Percentiles rank a stretch among this genome's conserved stretches.
Evolutionary conservation across 2,329 filamentous ascomycete genomes (phyloP).

Genomic region (Knoxdaviesia proteae): DNA sequence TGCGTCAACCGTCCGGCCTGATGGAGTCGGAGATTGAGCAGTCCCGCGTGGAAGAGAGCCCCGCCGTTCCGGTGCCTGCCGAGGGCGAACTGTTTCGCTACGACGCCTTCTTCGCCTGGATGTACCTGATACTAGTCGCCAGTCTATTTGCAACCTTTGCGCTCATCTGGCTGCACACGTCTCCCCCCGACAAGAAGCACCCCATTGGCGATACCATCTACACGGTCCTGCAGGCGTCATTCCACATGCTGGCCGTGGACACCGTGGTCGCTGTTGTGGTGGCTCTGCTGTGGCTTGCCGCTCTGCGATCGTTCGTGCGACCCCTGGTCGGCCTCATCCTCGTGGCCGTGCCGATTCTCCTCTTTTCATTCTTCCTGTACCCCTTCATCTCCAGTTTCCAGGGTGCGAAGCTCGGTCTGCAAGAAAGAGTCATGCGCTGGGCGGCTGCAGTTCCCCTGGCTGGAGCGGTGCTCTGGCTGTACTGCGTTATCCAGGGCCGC

Average conservation of each 20-base stretch:
- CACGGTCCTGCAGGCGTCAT: constrained; percentile 66
- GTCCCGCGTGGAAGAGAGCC: constrained; percentile 9
- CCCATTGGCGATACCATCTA: constrained; percentile 88
- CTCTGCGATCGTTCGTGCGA: constrained; percentile 71
- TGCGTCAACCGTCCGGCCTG: constrained; percentile 19
- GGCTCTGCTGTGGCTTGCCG: constrained; percentile 73
- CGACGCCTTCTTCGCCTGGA: constrained; percentile 78
- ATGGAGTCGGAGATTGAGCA: constrained; percentile 26
- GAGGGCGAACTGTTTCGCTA: constrained; percentile 56
- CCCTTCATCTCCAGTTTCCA: constrained; percentile 79
- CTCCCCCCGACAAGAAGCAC: constrained; percentile 40
- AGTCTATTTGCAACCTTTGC: constrained; percentile 76
- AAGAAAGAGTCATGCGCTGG: constrained; percentile 81
- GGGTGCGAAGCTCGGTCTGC: constrained; percentile 57
- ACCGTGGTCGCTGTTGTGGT: constrained; percentile 79
- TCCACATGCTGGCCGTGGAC: constrained; percentile 75
- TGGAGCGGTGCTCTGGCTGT: constrained; percentile 60
- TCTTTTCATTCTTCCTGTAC: constrained; percentile 80
- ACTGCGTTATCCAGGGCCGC: constrained; percentile 62
- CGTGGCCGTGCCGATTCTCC: constrained; percentile 64
- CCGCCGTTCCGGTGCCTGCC: constrained; percentile 1
- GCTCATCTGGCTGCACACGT: constrained; percentile 76
- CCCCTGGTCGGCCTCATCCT: constrained; percentile 65
- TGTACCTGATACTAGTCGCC: constrained; percentile 70
- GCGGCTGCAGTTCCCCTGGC: constrained; percentile 56